Base-by-base conservation (phyloP, 495 filamentous ascomycete genomes). In the Hamigera avellanea region DNA sequence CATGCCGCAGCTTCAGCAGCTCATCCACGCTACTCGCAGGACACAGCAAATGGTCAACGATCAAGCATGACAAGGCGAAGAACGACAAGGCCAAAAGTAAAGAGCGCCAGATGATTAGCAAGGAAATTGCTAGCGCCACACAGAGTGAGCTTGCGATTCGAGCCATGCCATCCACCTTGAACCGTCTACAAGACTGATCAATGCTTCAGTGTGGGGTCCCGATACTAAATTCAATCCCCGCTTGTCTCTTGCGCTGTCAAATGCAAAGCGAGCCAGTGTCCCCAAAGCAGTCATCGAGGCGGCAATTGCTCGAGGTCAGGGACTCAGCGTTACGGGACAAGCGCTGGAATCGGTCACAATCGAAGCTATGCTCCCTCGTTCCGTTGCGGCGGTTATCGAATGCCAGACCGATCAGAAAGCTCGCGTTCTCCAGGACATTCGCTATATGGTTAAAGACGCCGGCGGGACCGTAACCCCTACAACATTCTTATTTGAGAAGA, bases 11-110 rank as follows among this genome's bases (percentile, higher is more conserved):
- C 35, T 80, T 88, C 51, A 64, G 68, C 19, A 68, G 68, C 14
- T 68, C 66, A 14, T 32, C 70, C 2, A 19, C 44, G 4, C 43
- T 66, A 6, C 57, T 58, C 19, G 82, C 82, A 30, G 87, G 88
- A 23, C 86, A 95, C 59, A 94, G 76, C 54, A 77, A 81, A 53
- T 99, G 91, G 91, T 83, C 85, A 25, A 91, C 88, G 44, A 95
- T 95, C 60, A 82, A 78, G 45, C 93, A 99, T 54, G 84, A 88
- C 61, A 99, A 99, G 57, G 83, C 74, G 26, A 80, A 76, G 45
- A 75, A 75, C 43, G 88, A 95, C 60, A 63, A 62, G 52, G 59
- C 50, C 9, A 70, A 64, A 49, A 66, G 57, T 53, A 74, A 59
- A 39, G 66, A 67, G 44, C 67, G 59, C 15, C 60, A 64, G 26